Evolutionary conservation across 345 rosid species (phyloP).

Genomic region (Leavenworthia alabamica): DNA sequence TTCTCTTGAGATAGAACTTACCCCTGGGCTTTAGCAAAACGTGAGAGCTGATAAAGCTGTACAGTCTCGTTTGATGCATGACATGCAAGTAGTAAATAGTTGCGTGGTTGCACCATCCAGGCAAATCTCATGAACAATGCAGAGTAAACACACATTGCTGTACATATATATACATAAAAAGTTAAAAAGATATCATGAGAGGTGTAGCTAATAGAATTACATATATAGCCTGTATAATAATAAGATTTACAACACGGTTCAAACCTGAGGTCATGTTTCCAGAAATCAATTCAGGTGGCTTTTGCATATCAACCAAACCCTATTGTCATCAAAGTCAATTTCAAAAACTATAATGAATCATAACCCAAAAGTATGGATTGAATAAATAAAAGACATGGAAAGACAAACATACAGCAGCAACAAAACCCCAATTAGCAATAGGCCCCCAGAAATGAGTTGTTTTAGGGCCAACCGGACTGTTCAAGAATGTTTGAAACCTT

Average conservation of each 20-base stretch:
- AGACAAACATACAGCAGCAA: constrained; percentile 53
- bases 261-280: constrained; percentile 55
- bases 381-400: not conserved
- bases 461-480: constrained; percentile 82
- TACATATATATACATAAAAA: not conserved
- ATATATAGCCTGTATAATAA: not conserved
- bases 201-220: not conserved
- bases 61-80: constrained; percentile 95
- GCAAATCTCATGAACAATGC: constrained; percentile 85
- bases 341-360: not conserved
- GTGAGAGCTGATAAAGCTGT: constrained; percentile 85
- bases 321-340: constrained; percentile 27
- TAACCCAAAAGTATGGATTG: not conserved
- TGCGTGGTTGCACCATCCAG: constrained; percentile 88
- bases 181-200: not conserved
- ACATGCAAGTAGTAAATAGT: constrained; percentile 77
- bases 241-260: not conserved
- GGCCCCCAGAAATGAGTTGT: constrained; percentile 95
- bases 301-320: constrained; percentile 88
- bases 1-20: constrained; percentile 22
- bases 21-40: constrained; percentile 81
- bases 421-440: constrained; percentile 86
- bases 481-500: constrained; percentile 62
- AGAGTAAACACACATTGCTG: constrained; percentile 81
- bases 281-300: constrained; percentile 94